Evolutionary conservation across 305 asterid species (phyloP), one percentile per base, ranked within the genome.

Genomic region (Fraxinus dipetala): DNA sequence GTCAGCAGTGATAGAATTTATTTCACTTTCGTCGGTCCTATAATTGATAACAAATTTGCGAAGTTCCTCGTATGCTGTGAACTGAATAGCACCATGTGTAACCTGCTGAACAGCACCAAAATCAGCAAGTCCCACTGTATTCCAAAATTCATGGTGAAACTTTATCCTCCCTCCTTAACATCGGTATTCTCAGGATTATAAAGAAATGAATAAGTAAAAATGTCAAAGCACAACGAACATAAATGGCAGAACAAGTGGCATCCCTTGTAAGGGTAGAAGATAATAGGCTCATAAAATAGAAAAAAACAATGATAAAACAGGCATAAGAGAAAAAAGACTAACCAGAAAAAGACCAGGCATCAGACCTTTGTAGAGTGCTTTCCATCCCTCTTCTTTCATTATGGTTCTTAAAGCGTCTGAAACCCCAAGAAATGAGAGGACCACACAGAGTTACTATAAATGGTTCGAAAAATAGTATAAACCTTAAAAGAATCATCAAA

Each of bases 41-140:
- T 82, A 87, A 45, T 83, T 75, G 80, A 91, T 63, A 78, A 89
- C 82, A 84, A 83, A 76, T 87, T 90, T 96, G 72, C 94, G 92
- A 81, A 96, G 97, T 90, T 96, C 98, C 85, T 93, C 98, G 28
- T 96, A 96, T 70, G 95, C 88, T 34, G 99, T 91, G 89, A 96
- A 96, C 89, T 96, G 99, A 83, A 96, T 93, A 77, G 98, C 98
- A 54, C 98, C 99, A 88, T 94, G 99, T 0, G 98, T 89, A 82
- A 94, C 95, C 98, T 93, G 98, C 97, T 92, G 91, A 88, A 79
- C 85, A 84, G 83, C 78, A 86, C 48, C 80, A 85, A 75, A 70
- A 75, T 76, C 82, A 87, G 31, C 72, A 72, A 76, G 59, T 80
- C 88, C 1, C 35, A 67, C 74, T 28, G 38, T 67, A 24, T 63